These are phyloP conservation scores for Chrysanthemum makinoi DNA, from an alignment of 129 eudicot species.

Conservation along the genomic window DNA sequence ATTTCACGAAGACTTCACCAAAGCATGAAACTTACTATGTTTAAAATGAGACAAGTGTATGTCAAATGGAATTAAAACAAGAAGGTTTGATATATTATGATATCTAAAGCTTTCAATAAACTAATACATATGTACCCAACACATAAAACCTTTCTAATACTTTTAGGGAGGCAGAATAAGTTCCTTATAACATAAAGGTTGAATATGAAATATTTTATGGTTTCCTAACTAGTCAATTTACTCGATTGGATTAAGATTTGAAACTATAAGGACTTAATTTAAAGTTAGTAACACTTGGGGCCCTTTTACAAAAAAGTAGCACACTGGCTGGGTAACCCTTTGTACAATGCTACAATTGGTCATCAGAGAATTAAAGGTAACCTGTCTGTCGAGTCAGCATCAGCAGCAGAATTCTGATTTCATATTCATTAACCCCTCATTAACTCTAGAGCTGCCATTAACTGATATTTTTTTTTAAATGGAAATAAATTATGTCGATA, in stretches of 20 bases:
- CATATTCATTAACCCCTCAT: constrained; percentile 15
- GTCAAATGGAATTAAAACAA: too few species aligned
- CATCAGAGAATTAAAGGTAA: constrained; percentile 29
- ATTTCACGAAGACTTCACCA: too few species aligned
- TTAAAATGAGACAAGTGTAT: too few species aligned
- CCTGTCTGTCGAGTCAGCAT: constrained; percentile 39
- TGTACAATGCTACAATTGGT: constrained; percentile 17
- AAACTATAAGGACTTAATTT: background rate
- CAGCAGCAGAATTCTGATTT: constrained; percentile 28
- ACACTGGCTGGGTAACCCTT: background rate
- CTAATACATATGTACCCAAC: too few species aligned
- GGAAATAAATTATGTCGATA: too few species aligned
- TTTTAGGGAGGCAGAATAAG: too few species aligned
- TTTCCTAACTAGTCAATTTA: background rate
- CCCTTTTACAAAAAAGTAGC: constrained; percentile 8
- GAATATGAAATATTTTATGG: background rate
- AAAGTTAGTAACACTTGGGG: constrained; percentile 10
- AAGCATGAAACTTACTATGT: too few species aligned
- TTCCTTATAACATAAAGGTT: background rate
- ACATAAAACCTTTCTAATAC: too few species aligned
- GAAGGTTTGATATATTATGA: too few species aligned
- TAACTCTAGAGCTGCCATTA: background rate
- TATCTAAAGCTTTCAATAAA: too few species aligned
- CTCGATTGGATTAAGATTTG: background rate
- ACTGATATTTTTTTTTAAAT: background rate